A percentile compares a stretch with the other conserved stretches of the same genome.
These are phyloP conservation scores for Closterium sp. DNA, from an alignment of 139 green algal species.

Conservation along the genomic window DNA sequence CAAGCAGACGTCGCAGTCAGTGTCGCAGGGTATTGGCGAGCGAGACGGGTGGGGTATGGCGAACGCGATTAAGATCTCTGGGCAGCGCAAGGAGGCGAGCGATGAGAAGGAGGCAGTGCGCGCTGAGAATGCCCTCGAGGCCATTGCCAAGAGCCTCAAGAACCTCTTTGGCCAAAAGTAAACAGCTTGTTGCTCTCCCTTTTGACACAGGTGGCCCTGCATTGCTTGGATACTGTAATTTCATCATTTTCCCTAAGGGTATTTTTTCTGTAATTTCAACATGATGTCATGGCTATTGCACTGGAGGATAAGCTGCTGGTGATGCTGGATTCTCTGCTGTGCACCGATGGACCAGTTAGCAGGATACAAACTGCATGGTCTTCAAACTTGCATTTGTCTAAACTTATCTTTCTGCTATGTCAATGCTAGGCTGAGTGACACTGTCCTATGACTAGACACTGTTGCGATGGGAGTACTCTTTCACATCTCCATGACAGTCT, in stretches of 20 bases:
- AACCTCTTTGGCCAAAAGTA: conserved; percentile 2
- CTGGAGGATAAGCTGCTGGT: too few relatives aligned
- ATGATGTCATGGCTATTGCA: background rate
- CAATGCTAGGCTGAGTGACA: too few relatives aligned
- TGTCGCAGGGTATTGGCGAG: conserved; percentile 28
- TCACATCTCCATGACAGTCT: too few relatives aligned
- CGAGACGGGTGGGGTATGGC: conserved; percentile 38
- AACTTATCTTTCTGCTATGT: too few relatives aligned
- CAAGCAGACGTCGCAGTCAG: conserved; percentile 43
- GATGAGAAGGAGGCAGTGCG: background rate
- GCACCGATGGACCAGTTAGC: too few relatives aligned
- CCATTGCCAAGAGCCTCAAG: background rate
- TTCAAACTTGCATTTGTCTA: too few relatives aligned
- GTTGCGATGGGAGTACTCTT: too few relatives aligned
- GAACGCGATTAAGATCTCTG: background rate
- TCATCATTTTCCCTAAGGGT: background rate
- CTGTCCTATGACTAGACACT: too few relatives aligned
- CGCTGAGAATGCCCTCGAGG: background rate
- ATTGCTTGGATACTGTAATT: background rate
- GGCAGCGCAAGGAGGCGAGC: background rate
- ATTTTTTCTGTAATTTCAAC: background rate
- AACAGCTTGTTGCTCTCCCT: background rate
- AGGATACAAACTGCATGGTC: too few relatives aligned
- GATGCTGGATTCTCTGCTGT: too few relatives aligned
- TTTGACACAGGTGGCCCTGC: background rate